Evolutionary conservation across 129 eudicot genomes (phyloP), one percentile per base, ranked within the genome.

Genomic region (Sambucus nigra): DNA sequence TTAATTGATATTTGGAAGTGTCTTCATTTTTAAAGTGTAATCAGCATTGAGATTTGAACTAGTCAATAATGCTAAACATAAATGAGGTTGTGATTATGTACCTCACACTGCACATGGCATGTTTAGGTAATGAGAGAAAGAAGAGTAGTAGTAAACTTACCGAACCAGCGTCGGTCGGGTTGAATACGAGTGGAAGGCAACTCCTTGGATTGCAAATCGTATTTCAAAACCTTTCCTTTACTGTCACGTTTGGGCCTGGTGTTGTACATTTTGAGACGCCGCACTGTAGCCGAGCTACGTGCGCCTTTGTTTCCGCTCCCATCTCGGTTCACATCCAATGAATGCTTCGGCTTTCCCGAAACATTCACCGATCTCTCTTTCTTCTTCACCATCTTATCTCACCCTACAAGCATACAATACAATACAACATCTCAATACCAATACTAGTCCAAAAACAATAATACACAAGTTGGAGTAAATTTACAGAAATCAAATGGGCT

Each of bases 251-350:
- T 82, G 1, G 99, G 96, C 61, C 79, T 71, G 0, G 69, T 74
- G 0, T 82, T 82, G 70, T 86, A 92, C 99, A 92, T 92, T 87
- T 82, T 86, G 67, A 92, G 94, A 48, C 99, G 87, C 57, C 96
- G 95, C 48, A 92, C 91, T 1, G 96, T 86, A 76, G 99, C 74
- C 66, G 96, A 57, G 57, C 79, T 74, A 42, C 99, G 94, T 51
- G 70, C 75, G 31, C 85, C 87, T 64, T 72, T 84, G 65, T 61
- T 61, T 51, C 55, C 58, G n/a, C 74, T 64, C 10, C 58, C 64
- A 49, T 68, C 67, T 39, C 98, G 58, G 68, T 91, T 91, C 7
- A 49, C 86, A 41, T 91, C 89, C 1, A 91, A 76, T 9, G 98
- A 91, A 19, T 91, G 98, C 76, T 91, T 91, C 49, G 95, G 94